Evolutionary conservation across 441 rosid species (phyloP), one percentile per base, ranked within the genome.

Genomic region (Cnidoscolus chayamansa): DNA sequence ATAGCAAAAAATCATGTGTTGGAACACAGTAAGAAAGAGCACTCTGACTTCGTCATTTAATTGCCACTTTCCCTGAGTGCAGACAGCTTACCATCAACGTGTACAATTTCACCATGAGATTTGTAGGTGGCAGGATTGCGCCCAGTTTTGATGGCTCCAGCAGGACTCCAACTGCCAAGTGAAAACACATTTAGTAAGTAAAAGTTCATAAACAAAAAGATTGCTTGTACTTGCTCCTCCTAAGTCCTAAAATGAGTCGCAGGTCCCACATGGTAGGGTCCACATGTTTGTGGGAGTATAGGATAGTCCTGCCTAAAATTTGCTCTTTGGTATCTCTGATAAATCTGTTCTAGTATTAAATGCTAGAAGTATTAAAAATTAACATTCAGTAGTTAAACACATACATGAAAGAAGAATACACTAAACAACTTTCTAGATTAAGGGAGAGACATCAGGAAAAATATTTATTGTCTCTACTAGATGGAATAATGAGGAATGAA

Each of bases 121-220:
- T 74, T 84, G 77, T 87, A 90, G 10, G 81, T 90, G 37, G 99
- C 97, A 53, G 99, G 97, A 82, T 90, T 92, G 35, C 73, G 74
- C 68, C 97, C 98, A 19, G 76, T 58, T 86, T 86, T 83, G 74
- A 94, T 87, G 62, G 97, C 97, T 85, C 99, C 97, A 50, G 96
- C 97, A 78, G 97, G 97, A 79, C 84, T 92, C 99, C 97, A 94
- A 80, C 97, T 94, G 88, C 75, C 75, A 77, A 66, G 43, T 58
- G 19, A 45, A 19, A 32, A 67, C 25, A 67, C 16, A 47, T 67
- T 79, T 59, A 74, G 68, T 43, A 67, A 80, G 25, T 73, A 43
- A n/a, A 17, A 48, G 17, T 47, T 67, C 40, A 48, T 68, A 56
- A 65, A 25, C 25, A 40, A 32, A 19, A 49, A 47, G 25, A 59